phyloP scores from a whole-genome alignment of 306 rosid genomes.

The Dryas octopetala region DNA sequence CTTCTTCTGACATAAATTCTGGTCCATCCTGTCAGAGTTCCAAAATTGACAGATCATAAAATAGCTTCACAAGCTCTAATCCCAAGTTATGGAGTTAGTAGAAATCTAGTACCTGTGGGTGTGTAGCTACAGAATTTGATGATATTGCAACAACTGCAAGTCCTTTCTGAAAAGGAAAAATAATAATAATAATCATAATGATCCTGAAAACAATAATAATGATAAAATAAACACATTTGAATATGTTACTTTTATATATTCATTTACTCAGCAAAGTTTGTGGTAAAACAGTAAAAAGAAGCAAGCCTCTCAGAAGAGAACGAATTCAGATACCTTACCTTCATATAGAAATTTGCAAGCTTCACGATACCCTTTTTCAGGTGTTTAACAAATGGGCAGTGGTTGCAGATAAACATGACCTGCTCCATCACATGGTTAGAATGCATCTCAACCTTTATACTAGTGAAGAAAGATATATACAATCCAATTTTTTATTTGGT shows the following conservation, averaged over 20 bases:
- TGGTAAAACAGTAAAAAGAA: slow-evolving; percentile 4
- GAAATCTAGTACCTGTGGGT: slow-evolving; percentile 69
- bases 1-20: slow-evolving; percentile 83
- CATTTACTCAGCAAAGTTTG: slow-evolving; percentile 9
- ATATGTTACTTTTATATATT: slow-evolving; percentile 9
- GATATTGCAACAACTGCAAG: slow-evolving; percentile 81
- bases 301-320: slow-evolving; percentile 13
- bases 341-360: slow-evolving; percentile 69
- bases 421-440: slow-evolving; percentile 34
- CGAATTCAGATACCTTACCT: slow-evolving; percentile 65
- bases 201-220: not conserved
- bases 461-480: not conserved
- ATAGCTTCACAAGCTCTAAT: slow-evolving; percentile 36
- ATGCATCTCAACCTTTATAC: not conserved
- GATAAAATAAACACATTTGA: not conserved
- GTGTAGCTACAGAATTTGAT: slow-evolving; percentile 78
- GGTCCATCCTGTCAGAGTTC: slow-evolving; percentile 89
- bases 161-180: slow-evolving; percentile 63
- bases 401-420: slow-evolving; percentile 99
- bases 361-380: slow-evolving; percentile 73
- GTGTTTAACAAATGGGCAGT: slow-evolving; percentile 90
- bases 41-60: slow-evolving; percentile 39
- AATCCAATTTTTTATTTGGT: not conserved
- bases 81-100: slow-evolving; percentile 33
- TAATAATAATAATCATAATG: not conserved